Evolutionary conservation across 371 early-diverging fungal species (phyloP).

Genomic region (Lichtheimia ramosa): DNA sequence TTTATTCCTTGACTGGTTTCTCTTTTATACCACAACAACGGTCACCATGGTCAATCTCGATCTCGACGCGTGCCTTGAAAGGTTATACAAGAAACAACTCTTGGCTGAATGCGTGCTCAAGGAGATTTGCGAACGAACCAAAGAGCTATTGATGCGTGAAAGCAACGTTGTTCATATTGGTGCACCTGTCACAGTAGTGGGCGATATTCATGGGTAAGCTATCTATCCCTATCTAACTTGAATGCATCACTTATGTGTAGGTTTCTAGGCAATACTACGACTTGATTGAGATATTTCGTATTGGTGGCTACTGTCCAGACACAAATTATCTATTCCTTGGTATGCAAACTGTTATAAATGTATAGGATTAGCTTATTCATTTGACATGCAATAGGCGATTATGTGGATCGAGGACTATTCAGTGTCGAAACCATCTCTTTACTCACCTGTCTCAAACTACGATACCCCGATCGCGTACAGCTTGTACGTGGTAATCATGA

Average conservation of each 20-base stretch:
- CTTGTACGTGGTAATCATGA: constrained; percentile 98
- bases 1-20: too few species aligned
- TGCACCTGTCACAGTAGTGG: constrained; percentile 93
- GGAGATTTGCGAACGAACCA: constrained; percentile 88
- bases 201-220: constrained; percentile 91
- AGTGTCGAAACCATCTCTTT: constrained; percentile 95
- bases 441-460: constrained; percentile 85
- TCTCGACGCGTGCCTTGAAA: constrained; percentile 70
- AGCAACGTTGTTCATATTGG: constrained; percentile 87
- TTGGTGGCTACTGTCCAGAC: constrained; percentile 90
- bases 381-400: constrained; percentile 75
- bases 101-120: constrained; percentile 84
- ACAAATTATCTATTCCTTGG: constrained; percentile 96
- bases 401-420: constrained; percentile 96
- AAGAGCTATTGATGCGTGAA: constrained; percentile 86
- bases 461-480: constrained; percentile 91
- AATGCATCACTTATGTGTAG: too few species aligned
- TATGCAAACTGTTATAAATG: constrained; percentile 18
- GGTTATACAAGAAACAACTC: constrained; percentile 74
- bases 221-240: neutral
- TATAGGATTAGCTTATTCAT: neutral
- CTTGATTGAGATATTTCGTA: constrained; percentile 92
- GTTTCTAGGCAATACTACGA: constrained; percentile 91
- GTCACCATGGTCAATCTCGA: constrained; percentile 55
- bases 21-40: too few species aligned